phyloP scores from a whole-genome alignment of 2,329 filamentous ascomycete genomes.

The Phialocephala sp. region DNA sequence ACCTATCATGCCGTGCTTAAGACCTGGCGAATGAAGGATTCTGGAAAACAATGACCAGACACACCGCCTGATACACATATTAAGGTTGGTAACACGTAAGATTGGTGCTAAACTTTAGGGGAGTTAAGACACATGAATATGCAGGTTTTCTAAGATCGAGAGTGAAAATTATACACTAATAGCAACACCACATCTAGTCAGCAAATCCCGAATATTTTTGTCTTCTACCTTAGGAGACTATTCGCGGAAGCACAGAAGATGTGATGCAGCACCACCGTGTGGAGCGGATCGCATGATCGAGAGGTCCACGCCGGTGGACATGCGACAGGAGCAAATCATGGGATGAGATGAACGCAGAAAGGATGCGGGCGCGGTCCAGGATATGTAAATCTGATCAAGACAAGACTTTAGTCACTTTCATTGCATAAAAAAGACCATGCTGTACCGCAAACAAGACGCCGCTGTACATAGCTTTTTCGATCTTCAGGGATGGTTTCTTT shows the following conservation, averaged over 20 bases:
- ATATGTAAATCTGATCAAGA: background rate
- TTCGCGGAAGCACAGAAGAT: no score
- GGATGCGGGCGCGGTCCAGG: background rate
- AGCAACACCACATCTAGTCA: no score
- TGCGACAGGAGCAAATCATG: background rate
- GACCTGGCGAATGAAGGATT: background rate
- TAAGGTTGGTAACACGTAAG: background rate
- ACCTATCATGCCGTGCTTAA: background rate
- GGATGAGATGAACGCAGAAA: background rate
- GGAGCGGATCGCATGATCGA: no score
- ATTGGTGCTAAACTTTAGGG: background rate
- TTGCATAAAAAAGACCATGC: background rate
- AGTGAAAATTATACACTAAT: no score
- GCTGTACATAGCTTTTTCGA: no score
- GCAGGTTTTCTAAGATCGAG: background rate
- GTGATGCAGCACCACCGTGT: no score
- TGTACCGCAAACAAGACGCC: no score
- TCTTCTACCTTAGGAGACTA: no score
- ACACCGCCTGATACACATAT: background rate
- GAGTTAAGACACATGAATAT: background rate
- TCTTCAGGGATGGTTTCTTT: no score
- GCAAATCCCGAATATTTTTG: no score
- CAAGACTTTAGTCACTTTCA: background rate
- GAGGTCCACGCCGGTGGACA: background rate
- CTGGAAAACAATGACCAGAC: background rate